A percentile compares a stretch with the other conserved stretches of the same genome.
These are phyloP conservation scores for Globisporangium megalacanthum DNA, from an alignment of 352 stramenopile genomes.

Conservation along the genomic window DNA sequence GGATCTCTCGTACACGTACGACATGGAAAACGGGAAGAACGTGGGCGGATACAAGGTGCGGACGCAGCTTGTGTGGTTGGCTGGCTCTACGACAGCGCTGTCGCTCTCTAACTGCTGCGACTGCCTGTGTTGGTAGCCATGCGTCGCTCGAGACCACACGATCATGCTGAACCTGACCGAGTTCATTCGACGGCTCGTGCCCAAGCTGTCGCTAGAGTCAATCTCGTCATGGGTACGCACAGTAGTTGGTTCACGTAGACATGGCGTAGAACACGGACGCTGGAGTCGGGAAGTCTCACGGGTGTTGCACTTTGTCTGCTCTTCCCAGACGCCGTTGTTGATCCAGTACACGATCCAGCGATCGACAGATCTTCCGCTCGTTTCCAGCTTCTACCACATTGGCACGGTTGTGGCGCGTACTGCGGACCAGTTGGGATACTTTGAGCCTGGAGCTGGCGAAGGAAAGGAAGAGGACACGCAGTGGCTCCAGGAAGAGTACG, in stretches of 20 bases:
- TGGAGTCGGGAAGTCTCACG: neutral
- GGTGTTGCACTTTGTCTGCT: neutral
- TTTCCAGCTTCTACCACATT: conserved; percentile 64
- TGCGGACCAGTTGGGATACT: conserved; percentile 22
- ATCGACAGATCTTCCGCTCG: conserved; percentile 28
- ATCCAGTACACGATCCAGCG: conserved; percentile 26
- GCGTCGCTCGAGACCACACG: conserved; percentile 62
- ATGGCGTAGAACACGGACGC: neutral
- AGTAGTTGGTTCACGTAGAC: neutral
- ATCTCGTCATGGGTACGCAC: conserved; percentile 47
- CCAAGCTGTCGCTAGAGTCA: conserved; percentile 18
- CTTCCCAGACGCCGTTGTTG: conserved; percentile 26
- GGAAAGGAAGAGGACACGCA: neutral
- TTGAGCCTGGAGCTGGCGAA: conserved; percentile 4
- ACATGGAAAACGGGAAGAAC: conserved; percentile 39
- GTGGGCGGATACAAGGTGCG: conserved; percentile 53
- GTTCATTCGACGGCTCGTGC: conserved; percentile 55
- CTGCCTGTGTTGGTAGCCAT: conserved; percentile 30
- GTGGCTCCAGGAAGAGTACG: conserved; percentile 23
- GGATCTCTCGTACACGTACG: conserved; percentile 66
- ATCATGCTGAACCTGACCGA: conserved; percentile 80
- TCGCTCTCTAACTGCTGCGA: neutral
- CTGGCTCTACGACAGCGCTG: neutral
- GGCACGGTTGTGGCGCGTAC: conserved; percentile 30
- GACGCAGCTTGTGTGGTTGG: neutral